Evolutionary conservation across 768 basidiomycete species (phyloP), one percentile per base, ranked within the genome.

Genomic region (Lactifluus piperatus): DNA sequence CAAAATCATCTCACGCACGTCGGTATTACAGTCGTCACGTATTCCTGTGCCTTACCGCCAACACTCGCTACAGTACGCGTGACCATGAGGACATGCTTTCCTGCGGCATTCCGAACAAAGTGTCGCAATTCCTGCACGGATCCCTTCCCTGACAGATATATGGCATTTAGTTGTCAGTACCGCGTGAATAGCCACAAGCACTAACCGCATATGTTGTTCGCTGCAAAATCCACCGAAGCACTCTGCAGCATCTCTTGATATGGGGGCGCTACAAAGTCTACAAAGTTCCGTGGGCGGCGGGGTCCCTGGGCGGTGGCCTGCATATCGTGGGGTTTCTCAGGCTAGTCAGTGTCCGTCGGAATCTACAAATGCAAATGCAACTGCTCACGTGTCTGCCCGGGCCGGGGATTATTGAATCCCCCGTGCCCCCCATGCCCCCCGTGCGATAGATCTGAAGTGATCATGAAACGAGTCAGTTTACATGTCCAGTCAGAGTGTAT

Each of bases 211-310:
- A n/a, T 58, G 46, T 6, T 5, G 0, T 9, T 54, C 14, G 24
- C 37, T n/a, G 29, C 57, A 58, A 46, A 58, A 58, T 18, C 57
- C 57, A 27, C n/a, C 24, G 18, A 41, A 32, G 22, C 45, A 29
- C 4, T 10, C 29, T 11, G 30, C 14, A 26, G 11, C 18, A 4
- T 27, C 41, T 39, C 37, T 11, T 18, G 27, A 26, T 27, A 13
- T 3, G 5, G 6, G 0, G 3, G 0, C 5, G 14, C 7, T 0
- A 48, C 57, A 58, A 1, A 20, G 9, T 14, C 11, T 41, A 20
- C 51, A 54, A 1, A 8, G 2, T 20, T 20, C 41, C 20, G n/a
- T 2, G 5, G n/a, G 41, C 4, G 13, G 29, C 30, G 11, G n/a
- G 5, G 5, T 27, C 4, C n/a, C n/a, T 34, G 22, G 18, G 22